Evolutionary conservation across 768 basidiomycete species (phyloP), one percentile per base, ranked within the genome.

Genomic region (Kwoniella botswanensis): DNA sequence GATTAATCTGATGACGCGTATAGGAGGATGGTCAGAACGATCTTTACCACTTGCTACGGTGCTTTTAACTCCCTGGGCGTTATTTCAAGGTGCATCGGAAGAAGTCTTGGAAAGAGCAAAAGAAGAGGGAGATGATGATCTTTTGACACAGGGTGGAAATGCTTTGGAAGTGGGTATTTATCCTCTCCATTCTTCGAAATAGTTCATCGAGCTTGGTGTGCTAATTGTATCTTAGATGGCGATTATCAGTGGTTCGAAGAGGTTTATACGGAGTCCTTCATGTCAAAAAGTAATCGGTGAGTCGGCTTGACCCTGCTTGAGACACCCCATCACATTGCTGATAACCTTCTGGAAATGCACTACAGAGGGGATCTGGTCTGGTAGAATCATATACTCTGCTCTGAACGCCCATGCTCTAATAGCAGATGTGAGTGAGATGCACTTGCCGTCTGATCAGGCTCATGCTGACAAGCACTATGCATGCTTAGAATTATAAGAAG

Each of bases 261-360:
- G 89, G 21, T 97, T 98, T 84, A 94, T 96, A 79, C 93, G 94
- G 79, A 91, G 90, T 74, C 89, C 92, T 0, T 88, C 93, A 1
- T 94, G 91, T 77, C 94, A 97, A 80, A 94, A 90, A 77, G 92
- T 98, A 60, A 95, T 96, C 69, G 88, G 91, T 84, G 61, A 52
- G 75, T 74, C 62, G 15, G 22, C 26, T 26, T 4, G 18, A 29
- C 11, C 88, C 87, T 0, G 92, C 92, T 35, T 35, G 7, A 4
- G 6, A 35, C 3, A 35, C 7, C 3, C 4, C 4, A 35, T 35
- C 35, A 6, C 35, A 35, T 6, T 35, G 35, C 35, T 35, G 35
- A 35, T 35, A 4, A 35, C 35, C 35, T 35, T 6, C 6, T 35
- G 35, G 35, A 5, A 6, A 6, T 35, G 35, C 35, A 35, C 35